These are phyloP conservation scores for Globisporangium emineosum DNA, from an alignment of 352 stramenopile genomes.

Conservation along the genomic window DNA sequence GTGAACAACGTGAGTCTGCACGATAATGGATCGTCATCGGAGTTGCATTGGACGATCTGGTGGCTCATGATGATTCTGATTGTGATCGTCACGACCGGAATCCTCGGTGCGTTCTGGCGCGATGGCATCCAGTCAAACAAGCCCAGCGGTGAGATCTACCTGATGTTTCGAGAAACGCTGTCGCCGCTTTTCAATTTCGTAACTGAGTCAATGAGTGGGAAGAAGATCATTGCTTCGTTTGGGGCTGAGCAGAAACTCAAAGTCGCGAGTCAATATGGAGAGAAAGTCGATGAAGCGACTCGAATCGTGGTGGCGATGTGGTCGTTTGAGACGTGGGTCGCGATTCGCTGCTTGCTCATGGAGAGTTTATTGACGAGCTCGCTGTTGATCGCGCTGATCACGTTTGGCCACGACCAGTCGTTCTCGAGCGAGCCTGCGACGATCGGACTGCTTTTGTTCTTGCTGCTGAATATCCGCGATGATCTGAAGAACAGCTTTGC, in stretches of 20 bases:
- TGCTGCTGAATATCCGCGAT: constrained; percentile 36
- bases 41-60: constrained; percentile 16
- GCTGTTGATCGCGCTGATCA: constrained; percentile 34
- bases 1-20: not conserved
- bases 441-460: constrained; percentile 42
- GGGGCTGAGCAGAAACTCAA: constrained; percentile 26
- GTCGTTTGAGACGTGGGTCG: constrained; percentile 31
- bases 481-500: constrained; percentile 17
- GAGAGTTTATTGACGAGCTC: constrained; percentile 34
- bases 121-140: constrained; percentile 28
- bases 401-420: constrained; percentile 23
- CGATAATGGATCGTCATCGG: not conserved
- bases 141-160: constrained; percentile 29
- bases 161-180: constrained; percentile 35
- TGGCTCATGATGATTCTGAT: constrained; percentile 27
- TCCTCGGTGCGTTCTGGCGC: constrained; percentile 28
- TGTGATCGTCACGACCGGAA: constrained; percentile 18
- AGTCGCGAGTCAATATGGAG: constrained; percentile 30
- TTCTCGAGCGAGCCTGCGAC: constrained; percentile 13
- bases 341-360: constrained; percentile 29
- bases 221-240: constrained; percentile 33
- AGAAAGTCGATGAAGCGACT: constrained; percentile 33
- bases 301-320: constrained; percentile 33
- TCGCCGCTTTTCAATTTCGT: constrained; percentile 40
- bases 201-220: constrained; percentile 36